These are phyloP conservation scores for Mycena kentingensis DNA, from an alignment of 768 basidiomycete genomes.

Conservation along the genomic window DNA sequence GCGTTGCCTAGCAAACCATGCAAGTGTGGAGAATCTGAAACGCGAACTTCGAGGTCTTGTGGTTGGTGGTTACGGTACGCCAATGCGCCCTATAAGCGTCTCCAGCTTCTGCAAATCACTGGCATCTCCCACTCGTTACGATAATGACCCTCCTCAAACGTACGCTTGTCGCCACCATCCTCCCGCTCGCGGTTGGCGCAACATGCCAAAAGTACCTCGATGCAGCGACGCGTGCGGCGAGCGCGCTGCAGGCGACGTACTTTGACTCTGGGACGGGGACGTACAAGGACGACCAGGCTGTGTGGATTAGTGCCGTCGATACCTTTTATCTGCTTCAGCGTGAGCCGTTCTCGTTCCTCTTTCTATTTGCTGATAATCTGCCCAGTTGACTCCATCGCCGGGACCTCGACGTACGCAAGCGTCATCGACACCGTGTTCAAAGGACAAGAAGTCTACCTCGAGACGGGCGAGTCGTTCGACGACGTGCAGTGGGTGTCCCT, in stretches of 20 bases:
- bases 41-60: too few species aligned
- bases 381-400: slow-evolving; percentile 1
- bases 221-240: slow-evolving; percentile 1
- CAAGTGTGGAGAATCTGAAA: too few species aligned
- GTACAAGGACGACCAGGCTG: not conserved
- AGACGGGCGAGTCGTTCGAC: not conserved
- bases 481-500: slow-evolving; percentile 5
- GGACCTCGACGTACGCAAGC: not conserved
- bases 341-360: too few species aligned
- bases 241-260: slow-evolving; percentile 1
- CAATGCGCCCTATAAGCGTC: too few species aligned
- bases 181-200: not conserved
- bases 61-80: too few species aligned
- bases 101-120: too few species aligned
- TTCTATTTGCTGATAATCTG: too few species aligned
- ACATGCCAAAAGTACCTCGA: slow-evolving; percentile 7
- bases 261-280: not conserved
- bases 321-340: slow-evolving; percentile 1
- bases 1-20: too few species aligned
- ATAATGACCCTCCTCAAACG: too few species aligned
- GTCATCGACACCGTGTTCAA: slow-evolving; percentile 7
- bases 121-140: too few species aligned
- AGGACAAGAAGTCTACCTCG: not conserved
- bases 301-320: slow-evolving; percentile 8
- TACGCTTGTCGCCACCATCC: too few species aligned